phyloP scores from a whole-genome alignment of 495 filamentous ascomycete species.

The Podospora comata region DNA sequence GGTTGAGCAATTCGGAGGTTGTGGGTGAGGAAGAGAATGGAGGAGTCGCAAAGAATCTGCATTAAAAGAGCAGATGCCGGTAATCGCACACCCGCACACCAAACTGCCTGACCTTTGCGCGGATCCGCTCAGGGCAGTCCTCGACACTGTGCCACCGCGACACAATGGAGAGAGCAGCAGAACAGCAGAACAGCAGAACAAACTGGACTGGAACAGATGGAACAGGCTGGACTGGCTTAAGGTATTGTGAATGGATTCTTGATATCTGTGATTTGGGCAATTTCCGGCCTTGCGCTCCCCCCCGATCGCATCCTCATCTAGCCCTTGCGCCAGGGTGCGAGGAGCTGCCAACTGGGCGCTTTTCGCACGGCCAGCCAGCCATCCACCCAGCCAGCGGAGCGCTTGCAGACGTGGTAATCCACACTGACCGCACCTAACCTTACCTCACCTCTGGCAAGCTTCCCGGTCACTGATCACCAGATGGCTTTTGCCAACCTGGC shows the following conservation, averaged over 20 bases:
- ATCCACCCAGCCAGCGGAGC: background rate
- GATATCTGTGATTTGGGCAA: slow-evolving; percentile 1
- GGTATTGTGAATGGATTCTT: background rate
- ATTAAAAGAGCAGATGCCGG: slow-evolving; percentile 33
- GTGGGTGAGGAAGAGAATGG: slow-evolving; percentile 30
- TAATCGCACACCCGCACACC: slow-evolving; percentile 34
- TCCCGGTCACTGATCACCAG: background rate
- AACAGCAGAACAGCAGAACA: background rate
- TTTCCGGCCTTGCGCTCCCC: slow-evolving; percentile 7
- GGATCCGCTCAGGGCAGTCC: background rate
- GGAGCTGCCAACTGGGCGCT: slow-evolving; percentile 3
- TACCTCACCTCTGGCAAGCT: background rate
- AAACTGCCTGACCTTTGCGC: slow-evolving; percentile 16
- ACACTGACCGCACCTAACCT: slow-evolving; percentile 13
- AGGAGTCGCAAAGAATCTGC: slow-evolving; percentile 34
- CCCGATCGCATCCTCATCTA: slow-evolving; percentile 12
- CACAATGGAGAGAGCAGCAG: slow-evolving; percentile 2
- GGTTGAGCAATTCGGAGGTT: slow-evolving; percentile 33
- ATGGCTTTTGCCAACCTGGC: background rate
- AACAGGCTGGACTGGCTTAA: too few species aligned
- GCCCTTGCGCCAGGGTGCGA: background rate
- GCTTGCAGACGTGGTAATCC: slow-evolving; percentile 14
- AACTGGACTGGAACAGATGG: background rate
- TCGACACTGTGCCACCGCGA: slow-evolving; percentile 27
- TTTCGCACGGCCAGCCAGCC: slow-evolving; percentile 18